Base-by-base conservation (phyloP, 192 early-diverging fungal species). In the Coemansia sp. region DNA sequence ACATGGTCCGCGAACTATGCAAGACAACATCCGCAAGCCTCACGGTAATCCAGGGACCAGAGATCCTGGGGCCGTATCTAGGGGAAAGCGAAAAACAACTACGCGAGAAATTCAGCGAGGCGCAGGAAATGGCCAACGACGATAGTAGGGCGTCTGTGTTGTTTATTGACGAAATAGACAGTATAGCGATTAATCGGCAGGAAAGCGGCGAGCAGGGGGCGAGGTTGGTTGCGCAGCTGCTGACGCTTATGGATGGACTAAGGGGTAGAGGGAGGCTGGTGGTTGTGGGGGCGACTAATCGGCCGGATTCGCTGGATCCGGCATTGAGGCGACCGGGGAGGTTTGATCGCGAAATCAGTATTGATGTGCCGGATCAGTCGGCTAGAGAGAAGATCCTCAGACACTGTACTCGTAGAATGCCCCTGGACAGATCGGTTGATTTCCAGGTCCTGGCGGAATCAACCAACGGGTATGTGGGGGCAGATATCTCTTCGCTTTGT, bases 181-280 rank as follows among this genome's bases (percentile, higher is more conserved):
- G 83, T 56, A 54, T 80, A 19, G 82, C 77, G 13, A 67, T 70
- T 1, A 64, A 61, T n/a, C 59, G 79, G 4, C 60, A 66, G 22
- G 49, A 55, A 8, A 55, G 64, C 39, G 39, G 39, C 6, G 27
- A 46, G 25, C 54, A 95, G 84, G 85, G 94, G 69, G 93, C 95
- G 66, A 84, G 96, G 46, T 91, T 95, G 19, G 83, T 99, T 18
- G 97, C 97, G 84, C 94, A 98, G 81, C 83, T 99, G 34, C 74
- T 99, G 62, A 99, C 97, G 65, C 93, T 98, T 72, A 99, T 99
- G 97, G 97, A 99, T 57, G 97, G 97, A 42, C 91, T 98, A 54
- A 90, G 97, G 65, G 85, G 89, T 50, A 85, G 97, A n/a, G 95
- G 95, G n/a, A 86, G 95, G 52, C 90, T 95, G 20, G 96, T 98